phyloP scores from a whole-genome alignment of 148 eudicot genomes.

The Fagopyrum homotropicum region DNA sequence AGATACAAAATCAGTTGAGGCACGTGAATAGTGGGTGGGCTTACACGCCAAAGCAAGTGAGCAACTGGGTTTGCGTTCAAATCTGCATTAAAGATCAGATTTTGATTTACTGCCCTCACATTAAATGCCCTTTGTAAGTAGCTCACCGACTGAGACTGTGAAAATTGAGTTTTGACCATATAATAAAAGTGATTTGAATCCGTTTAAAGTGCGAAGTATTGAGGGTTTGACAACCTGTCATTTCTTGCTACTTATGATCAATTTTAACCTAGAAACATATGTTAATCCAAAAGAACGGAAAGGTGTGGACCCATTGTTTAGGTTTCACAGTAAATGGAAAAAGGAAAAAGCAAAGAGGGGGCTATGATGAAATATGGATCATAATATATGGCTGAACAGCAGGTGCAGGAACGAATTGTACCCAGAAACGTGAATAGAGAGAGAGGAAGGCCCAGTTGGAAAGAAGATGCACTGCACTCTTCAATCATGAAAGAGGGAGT shows the following conservation, averaged over 20 bases:
- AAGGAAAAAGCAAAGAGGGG: neutral
- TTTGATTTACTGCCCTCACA: neutral
- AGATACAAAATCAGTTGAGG: slow-evolving; percentile 15
- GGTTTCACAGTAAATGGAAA: neutral
- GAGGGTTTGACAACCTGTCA: neutral
- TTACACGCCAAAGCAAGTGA: slow-evolving; percentile 1
- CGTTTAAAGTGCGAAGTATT: neutral
- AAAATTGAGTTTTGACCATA: slow-evolving; percentile 6
- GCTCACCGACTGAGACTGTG: slow-evolving; percentile 4
- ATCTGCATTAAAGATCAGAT: neutral
- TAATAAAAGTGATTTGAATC: neutral
- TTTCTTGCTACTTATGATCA: neutral
- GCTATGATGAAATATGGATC: neutral
- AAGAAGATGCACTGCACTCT: neutral
- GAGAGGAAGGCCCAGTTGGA: slow-evolving; percentile 7
- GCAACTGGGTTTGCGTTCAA: neutral
- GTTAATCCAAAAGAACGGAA: neutral
- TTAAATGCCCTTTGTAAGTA: neutral
- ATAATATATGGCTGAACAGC: neutral
- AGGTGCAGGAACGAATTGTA: neutral
- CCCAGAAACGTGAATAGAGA: neutral
- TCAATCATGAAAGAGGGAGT: slow-evolving; percentile 7
- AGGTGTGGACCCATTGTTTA: neutral
- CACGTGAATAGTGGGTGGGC: slow-evolving; percentile 19
- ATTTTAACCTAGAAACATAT: neutral